phyloP scores from a whole-genome alignment of 768 basidiomycete genomes.

The Termitomyces eurrhizus region DNA sequence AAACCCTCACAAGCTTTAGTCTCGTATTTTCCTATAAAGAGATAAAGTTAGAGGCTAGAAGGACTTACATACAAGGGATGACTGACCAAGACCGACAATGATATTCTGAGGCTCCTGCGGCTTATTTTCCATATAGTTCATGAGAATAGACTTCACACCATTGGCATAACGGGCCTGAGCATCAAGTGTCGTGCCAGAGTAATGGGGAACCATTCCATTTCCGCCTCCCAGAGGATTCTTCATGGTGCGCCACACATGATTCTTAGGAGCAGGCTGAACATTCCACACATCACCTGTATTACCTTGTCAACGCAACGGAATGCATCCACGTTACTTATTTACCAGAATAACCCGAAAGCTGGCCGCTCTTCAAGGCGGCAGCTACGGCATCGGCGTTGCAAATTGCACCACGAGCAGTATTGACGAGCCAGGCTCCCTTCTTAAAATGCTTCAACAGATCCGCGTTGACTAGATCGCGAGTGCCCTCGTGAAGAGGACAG shows the following conservation, averaged over 20 bases:
- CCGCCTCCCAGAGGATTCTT: conserved; percentile 81
- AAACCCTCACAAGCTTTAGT: conserved; percentile 38
- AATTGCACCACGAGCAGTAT: conserved; percentile 91
- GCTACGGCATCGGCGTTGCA: conserved; percentile 82
- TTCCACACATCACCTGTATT: conserved; percentile 71
- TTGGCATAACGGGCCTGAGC: conserved; percentile 84
- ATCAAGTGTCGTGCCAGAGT: conserved; percentile 86
- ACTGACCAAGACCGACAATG: conserved; percentile 69
- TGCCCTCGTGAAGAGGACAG: conserved; percentile 84
- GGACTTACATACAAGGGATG: conserved; percentile 7
- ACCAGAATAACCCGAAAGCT: conserved; percentile 58
- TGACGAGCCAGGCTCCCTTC: conserved; percentile 89
- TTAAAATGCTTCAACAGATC: conserved; percentile 88
- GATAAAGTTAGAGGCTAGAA: not conserved
- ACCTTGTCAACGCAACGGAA: not conserved
- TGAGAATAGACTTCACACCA: conserved; percentile 66
- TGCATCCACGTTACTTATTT: not conserved
- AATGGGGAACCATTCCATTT: conserved; percentile 88
- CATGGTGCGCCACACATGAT: conserved; percentile 83
- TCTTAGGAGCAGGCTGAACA: conserved; percentile 80
- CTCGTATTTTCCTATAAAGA: conserved; percentile 35
- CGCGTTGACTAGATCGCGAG: conserved; percentile 73
- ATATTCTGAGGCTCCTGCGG: conserved; percentile 76
- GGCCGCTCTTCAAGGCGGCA: conserved; percentile 70
- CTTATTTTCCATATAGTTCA: conserved; percentile 61